These are phyloP conservation scores for Debaryomyces maramus DNA, from an alignment of 805 yeast genomes.

Conservation along the genomic window DNA sequence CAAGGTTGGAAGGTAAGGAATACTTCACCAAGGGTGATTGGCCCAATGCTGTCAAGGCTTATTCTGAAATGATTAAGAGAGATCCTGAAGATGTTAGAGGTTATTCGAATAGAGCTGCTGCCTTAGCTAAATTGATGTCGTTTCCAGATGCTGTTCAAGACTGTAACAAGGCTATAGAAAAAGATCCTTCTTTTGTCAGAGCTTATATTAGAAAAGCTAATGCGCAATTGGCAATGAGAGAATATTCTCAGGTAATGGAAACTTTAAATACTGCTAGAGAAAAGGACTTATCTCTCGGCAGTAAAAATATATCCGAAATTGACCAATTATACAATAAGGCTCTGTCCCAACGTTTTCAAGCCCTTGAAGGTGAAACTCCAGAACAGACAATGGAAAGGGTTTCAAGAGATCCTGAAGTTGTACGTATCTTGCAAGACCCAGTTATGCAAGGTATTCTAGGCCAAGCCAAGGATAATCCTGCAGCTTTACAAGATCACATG, in stretches of 20 bases:
- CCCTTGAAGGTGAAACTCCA: slow-evolving; percentile 84
- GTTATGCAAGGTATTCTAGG: slow-evolving; percentile 92
- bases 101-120: slow-evolving; percentile 97
- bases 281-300: slow-evolving; percentile 65
- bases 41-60: slow-evolving; percentile 94
- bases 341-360: slow-evolving; percentile 71
- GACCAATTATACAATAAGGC: slow-evolving; percentile 82
- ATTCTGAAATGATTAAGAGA: slow-evolving; percentile 93
- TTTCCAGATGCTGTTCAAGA: slow-evolving; percentile 96
- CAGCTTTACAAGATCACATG: slow-evolving; percentile 97
- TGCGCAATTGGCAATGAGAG: slow-evolving; percentile 88
- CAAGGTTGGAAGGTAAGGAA: slow-evolving; percentile 89
- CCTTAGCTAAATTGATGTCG: slow-evolving; percentile 88
- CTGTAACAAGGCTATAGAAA: slow-evolving; percentile 84
- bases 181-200: slow-evolving; percentile 86
- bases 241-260: slow-evolving; percentile 77
- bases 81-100: slow-evolving; percentile 98
- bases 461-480: slow-evolving; percentile 94
- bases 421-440: slow-evolving; percentile 85
- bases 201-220: slow-evolving; percentile 97
- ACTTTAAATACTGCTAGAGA: slow-evolving; percentile 78
- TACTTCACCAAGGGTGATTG: slow-evolving; percentile 87
- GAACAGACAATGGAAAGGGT: slow-evolving; percentile 93
- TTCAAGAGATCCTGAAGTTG: slow-evolving; percentile 91
- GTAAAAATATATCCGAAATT: slow-evolving; percentile 69